Evolutionary conservation across 768 basidiomycete species (phyloP).

Genomic region (Royoungia palumana): DNA sequence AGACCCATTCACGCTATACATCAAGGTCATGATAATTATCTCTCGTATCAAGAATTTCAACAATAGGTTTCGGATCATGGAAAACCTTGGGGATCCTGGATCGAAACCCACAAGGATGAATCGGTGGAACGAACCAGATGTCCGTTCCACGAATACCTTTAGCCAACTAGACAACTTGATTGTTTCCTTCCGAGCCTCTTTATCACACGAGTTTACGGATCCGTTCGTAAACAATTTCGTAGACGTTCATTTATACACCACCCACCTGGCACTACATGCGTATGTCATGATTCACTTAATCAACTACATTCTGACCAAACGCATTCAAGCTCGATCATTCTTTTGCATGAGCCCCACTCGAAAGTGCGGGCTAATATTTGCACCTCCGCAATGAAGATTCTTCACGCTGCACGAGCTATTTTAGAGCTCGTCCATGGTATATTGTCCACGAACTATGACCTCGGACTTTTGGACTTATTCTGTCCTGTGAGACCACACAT

Average conservation of each 20-base stretch:
- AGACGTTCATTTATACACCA: conserved; percentile 55
- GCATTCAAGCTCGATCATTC: conserved; percentile 53
- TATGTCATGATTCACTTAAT: conserved; percentile 24
- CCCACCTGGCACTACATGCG: conserved; percentile 32
- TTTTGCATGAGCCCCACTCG: conserved; percentile 77
- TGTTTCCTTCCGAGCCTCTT: conserved; percentile 54
- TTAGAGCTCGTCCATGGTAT: conserved; percentile 65
- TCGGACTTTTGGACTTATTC: conserved; percentile 67
- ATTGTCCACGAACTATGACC: conserved; percentile 68
- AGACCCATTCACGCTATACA: conserved; percentile 69
- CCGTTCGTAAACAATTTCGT: conserved; percentile 52
- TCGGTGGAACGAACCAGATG: conserved; percentile 46
- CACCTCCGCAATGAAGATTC: conserved; percentile 64
- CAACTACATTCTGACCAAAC: conserved; percentile 34
- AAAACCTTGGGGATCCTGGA: conserved; percentile 55
- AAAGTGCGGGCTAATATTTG: conserved; percentile 55
- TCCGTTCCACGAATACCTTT: conserved; percentile 60
- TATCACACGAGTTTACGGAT: conserved; percentile 52
- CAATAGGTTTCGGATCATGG: conserved; percentile 57
- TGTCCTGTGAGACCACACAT: conserved; percentile 49
- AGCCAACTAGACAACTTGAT: conserved; percentile 57
- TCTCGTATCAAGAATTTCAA: conserved; percentile 64
- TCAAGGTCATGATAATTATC: conserved; percentile 66
- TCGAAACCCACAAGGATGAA: conserved; percentile 22
- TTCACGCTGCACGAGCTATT: conserved; percentile 62